phyloP scores from a whole-genome alignment of 441 rosid species.

The Pelargonium cotyledonis region DNA sequence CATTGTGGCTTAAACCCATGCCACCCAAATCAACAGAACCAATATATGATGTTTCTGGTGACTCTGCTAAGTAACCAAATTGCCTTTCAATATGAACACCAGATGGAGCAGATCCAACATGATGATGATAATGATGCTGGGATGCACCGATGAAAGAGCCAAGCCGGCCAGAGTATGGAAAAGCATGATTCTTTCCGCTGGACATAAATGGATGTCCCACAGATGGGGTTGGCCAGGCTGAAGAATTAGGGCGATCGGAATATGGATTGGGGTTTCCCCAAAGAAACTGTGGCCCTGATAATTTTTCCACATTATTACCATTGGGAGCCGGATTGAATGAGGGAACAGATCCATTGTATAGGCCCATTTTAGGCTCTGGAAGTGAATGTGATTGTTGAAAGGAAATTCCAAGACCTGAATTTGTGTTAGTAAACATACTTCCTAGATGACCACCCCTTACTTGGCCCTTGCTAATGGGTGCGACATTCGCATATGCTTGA shows the following conservation, averaged over 20 bases:
- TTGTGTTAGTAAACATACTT: constrained; percentile 35
- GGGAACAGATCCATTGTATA: constrained; percentile 46
- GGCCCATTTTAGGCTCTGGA: constrained; percentile 47
- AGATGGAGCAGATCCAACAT: constrained; percentile 84
- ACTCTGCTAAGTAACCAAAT: constrained; percentile 69
- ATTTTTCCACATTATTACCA: constrained; percentile 37
- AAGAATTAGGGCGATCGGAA: constrained; percentile 31
- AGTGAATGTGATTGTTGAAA: constrained; percentile 50
- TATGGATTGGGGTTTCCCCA: constrained; percentile 77
- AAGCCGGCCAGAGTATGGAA: constrained; percentile 38
- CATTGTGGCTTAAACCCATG: constrained; percentile 45
- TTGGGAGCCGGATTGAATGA: constrained; percentile 32
- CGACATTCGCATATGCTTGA: constrained; percentile 46
- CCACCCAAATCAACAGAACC: constrained; percentile 40
- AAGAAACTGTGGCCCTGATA: constrained; percentile 68
- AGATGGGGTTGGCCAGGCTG: constrained; percentile 54
- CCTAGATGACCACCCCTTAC: constrained; percentile 39
- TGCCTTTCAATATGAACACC: constrained; percentile 53
- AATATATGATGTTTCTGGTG: constrained; percentile 53
- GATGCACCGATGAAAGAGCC: constrained; percentile 40
- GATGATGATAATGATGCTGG: constrained; percentile 44
- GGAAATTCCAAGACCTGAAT: constrained; percentile 22
- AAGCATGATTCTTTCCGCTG: constrained; percentile 29
- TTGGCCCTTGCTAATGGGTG: constrained; percentile 67
- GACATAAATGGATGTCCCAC: constrained; percentile 56